Conservation (phyloP, 495 filamentous ascomycete species). For the Mytilinidion resinicola region DNA sequence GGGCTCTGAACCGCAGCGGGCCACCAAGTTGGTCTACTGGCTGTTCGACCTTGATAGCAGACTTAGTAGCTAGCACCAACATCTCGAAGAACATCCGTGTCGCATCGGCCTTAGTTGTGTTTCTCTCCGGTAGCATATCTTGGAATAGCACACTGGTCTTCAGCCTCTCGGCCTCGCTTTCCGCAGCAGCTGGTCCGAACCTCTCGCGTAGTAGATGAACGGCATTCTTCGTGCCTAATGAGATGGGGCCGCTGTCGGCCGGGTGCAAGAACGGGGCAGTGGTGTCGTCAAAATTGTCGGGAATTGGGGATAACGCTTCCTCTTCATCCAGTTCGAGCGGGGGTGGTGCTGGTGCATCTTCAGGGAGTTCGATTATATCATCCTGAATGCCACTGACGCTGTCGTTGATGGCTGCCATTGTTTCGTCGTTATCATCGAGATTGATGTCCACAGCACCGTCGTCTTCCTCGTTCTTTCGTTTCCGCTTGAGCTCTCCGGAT, state of each 20-base stretch:
- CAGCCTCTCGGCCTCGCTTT: conserved; percentile 53
- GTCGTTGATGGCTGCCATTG: conserved; percentile 19
- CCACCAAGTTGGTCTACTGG: conserved; percentile 63
- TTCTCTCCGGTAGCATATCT: conserved; percentile 75
- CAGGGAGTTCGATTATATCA: conserved; percentile 15
- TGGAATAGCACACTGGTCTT: conserved; percentile 81
- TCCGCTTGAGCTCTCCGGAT: conserved; percentile 80
- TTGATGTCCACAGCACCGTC: conserved; percentile 75
- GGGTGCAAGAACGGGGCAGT: conserved; percentile 65
- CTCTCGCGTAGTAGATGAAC: conserved; percentile 89
- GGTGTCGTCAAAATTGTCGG: conserved; percentile 65
- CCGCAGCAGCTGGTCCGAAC: conserved; percentile 62
- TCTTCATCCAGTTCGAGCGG: conserved; percentile 29
- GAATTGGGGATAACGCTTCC: conserved; percentile 22
- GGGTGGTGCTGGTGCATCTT: conserved; percentile 7
- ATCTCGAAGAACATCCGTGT: conserved; percentile 99
- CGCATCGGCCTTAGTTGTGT: conserved; percentile 75
- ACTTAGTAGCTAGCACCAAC: conserved; percentile 91
- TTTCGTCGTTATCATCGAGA: conserved; percentile 55
- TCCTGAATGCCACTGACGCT: conserved; percentile 19
- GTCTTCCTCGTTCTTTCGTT: conserved; percentile 54
- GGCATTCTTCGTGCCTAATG: conserved; percentile 84
- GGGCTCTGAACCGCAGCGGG: conserved; percentile 72
- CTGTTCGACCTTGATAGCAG: conserved; percentile 97
- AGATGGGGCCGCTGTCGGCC: conserved; percentile 74